Evolutionary conservation across 2,329 filamentous ascomycete species (phyloP).

Genomic region (Xylaria sp.): DNA sequence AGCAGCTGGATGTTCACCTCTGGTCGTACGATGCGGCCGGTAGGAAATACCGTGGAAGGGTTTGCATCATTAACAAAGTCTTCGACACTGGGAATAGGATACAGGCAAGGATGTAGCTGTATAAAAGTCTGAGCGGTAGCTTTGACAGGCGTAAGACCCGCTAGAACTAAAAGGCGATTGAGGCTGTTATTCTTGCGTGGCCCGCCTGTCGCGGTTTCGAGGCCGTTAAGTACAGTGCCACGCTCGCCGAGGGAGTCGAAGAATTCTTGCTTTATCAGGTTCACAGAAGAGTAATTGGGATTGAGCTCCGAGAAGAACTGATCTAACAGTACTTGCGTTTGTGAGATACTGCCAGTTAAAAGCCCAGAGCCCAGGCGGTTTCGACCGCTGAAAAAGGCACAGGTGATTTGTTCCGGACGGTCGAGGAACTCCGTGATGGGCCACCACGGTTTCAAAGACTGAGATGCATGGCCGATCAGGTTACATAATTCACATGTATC

Average conservation of each 20-base stretch:
- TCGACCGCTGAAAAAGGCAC: conserved; percentile 34
- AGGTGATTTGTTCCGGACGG: conserved; percentile 33
- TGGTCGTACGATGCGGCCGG: conserved; percentile 24
- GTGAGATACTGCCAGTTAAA: conserved; percentile 20
- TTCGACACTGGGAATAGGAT: conserved; percentile 36
- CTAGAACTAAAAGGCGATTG: conserved; percentile 29
- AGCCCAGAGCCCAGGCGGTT: conserved; percentile 34
- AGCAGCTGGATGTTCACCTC: conserved; percentile 34
- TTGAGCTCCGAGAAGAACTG: not conserved
- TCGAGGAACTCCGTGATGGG: conserved; percentile 35
- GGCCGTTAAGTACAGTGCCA: not conserved
- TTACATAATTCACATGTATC: conserved; percentile 31
- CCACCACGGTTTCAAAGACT: conserved; percentile 31
- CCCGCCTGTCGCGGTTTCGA: not conserved
- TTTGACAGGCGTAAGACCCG: conserved; percentile 27
- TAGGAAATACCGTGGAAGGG: conserved; percentile 36
- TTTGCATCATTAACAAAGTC: conserved; percentile 26
- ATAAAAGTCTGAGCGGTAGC: conserved; percentile 35
- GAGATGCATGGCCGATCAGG: conserved; percentile 29
- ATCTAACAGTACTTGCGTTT: conserved; percentile 24
- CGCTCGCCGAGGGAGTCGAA: conserved; percentile 19
- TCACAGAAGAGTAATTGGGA: conserved; percentile 15
- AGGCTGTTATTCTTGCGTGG: conserved; percentile 27
- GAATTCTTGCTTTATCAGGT: conserved; percentile 17
- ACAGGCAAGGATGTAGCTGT: conserved; percentile 39